Percentiles rank a stretch among this genome's conserved stretches.
These are phyloP conservation scores for Halenospora varia DNA, from an alignment of 495 filamentous ascomycete genomes.

Conservation along the genomic window DNA sequence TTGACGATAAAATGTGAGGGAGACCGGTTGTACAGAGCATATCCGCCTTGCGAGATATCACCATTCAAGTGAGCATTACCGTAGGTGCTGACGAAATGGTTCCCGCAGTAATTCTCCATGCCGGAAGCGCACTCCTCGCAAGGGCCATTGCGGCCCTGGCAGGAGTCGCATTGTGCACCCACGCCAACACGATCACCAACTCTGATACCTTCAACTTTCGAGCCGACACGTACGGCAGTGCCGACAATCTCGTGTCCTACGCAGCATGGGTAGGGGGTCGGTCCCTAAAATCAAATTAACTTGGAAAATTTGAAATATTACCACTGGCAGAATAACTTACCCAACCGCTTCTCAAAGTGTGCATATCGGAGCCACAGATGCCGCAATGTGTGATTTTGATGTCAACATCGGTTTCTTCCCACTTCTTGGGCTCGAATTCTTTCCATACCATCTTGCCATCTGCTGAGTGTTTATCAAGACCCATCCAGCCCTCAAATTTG, in stretches of 20 bases:
- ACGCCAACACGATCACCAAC: constrained; percentile 83
- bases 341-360: constrained; percentile 75
- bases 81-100: constrained; percentile 61
- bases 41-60: constrained; percentile 61
- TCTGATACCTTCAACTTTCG: constrained; percentile 58
- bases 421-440: constrained; percentile 72
- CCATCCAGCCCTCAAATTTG: constrained; percentile 80
- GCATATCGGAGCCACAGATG: constrained; percentile 76
- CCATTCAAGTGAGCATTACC: constrained; percentile 60
- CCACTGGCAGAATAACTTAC: constrained; percentile 9
- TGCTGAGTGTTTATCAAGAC: constrained; percentile 51
- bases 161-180: constrained; percentile 73
- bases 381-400: constrained; percentile 79
- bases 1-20: constrained; percentile 73
- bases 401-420: constrained; percentile 72
- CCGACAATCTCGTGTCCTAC: constrained; percentile 89
- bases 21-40: constrained; percentile 67
- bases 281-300: constrained; percentile 32
- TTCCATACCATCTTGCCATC: constrained; percentile 70
- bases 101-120: constrained; percentile 69
- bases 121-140: constrained; percentile 66
- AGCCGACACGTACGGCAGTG: constrained; percentile 64
- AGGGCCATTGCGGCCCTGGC: too few species aligned
- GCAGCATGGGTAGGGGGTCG: constrained; percentile 64
- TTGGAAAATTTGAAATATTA: background rate